Percentiles rank a stretch among this genome's conserved stretches.
Evolutionary conservation across 2,329 filamentous ascomycete species (phyloP).

Genomic region (Paracoccidioides lutzii): DNA sequence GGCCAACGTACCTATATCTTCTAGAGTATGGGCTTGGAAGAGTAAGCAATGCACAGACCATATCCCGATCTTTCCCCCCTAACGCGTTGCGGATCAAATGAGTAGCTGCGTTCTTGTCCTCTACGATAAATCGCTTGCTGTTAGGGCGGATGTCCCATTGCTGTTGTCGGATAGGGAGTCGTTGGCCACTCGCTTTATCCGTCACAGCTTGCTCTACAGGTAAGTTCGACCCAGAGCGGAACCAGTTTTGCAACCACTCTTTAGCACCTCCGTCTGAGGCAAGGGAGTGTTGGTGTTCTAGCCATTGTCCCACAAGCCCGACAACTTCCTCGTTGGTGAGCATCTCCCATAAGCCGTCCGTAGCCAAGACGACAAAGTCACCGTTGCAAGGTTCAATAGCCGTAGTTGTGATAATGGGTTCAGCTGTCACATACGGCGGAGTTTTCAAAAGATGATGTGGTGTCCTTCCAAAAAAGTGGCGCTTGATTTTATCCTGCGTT

Average conservation of each 20-base stretch:
- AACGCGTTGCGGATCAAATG: conserved; percentile 91
- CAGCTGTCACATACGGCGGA: conserved; percentile 92
- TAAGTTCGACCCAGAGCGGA: conserved; percentile 42
- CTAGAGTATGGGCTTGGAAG: conserved; percentile 83
- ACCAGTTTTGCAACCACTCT: conserved; percentile 64
- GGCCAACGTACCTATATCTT: conserved; percentile 59
- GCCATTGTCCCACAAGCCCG: conserved; percentile 90
- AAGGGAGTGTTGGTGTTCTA: conserved; percentile 55
- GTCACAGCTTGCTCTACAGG: conserved; percentile 58
- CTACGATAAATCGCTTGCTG: conserved; percentile 74
- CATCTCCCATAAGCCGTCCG: conserved; percentile 98
- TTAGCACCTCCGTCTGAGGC: conserved; percentile 27
- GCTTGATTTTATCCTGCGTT: conserved; percentile 67
- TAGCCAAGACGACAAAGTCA: conserved; percentile 92
- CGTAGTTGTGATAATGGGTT: conserved; percentile 87
- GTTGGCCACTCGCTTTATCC: conserved; percentile 50
- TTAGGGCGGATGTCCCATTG: conserved; percentile 69
- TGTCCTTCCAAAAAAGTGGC: conserved; percentile 74
- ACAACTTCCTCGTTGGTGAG: conserved; percentile 96
- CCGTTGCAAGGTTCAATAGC: conserved; percentile 79
- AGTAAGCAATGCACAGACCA: conserved; percentile 82
- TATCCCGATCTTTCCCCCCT: conserved; percentile 84
- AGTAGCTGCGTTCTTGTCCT: conserved; percentile 92
- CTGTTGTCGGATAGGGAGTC: conserved; percentile 68
- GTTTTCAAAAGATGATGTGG: conserved; percentile 69